A percentile compares a stretch with the other conserved stretches of the same genome.
phyloP scores from a whole-genome alignment of 805 yeast genomes.

The Hanseniaspora occidentalis region DNA sequence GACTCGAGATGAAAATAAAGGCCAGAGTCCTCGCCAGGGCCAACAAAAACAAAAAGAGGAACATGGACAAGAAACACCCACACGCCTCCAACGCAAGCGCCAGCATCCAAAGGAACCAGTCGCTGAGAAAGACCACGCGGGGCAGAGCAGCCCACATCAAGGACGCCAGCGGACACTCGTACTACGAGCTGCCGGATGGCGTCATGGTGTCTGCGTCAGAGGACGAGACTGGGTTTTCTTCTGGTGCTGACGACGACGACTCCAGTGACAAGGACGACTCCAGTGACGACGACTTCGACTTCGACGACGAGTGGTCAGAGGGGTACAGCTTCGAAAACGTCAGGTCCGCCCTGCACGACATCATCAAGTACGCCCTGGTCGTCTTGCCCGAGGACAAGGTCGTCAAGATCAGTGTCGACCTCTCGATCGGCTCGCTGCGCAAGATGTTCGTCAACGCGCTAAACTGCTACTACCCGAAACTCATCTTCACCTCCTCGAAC shows the following conservation, averaged over 20 bases:
- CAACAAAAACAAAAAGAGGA: conserved; percentile 12
- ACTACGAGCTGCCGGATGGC: background rate
- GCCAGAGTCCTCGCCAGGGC: conserved; percentile 7
- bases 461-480: conserved; percentile 23
- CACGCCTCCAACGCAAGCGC: conserved; percentile 3
- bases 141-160: conserved; percentile 1
- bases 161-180: background rate
- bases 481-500: conserved; percentile 15
- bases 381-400: conserved; percentile 13
- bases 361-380: conserved; percentile 14
- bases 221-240: background rate
- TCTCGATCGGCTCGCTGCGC: conserved; percentile 19
- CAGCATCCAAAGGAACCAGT: conserved; percentile 6
- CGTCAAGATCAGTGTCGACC: conserved; percentile 23
- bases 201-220: background rate
- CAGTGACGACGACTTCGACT: conserved; percentile 7
- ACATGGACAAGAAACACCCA: conserved; percentile 2
- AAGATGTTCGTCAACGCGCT: conserved; percentile 18
- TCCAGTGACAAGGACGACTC: conserved; percentile 3
- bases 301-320: conserved; percentile 18
- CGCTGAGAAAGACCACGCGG: conserved; percentile 1
- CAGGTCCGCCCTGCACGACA: conserved; percentile 13
- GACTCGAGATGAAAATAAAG: conserved; percentile 12
- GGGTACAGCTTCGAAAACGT: conserved; percentile 20
- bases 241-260: conserved; percentile 5